A percentile compares a stretch with the other conserved stretches of the same genome.
phyloP scores from a whole-genome alignment of 257 asterid species.

The Cinchona pubescens region DNA sequence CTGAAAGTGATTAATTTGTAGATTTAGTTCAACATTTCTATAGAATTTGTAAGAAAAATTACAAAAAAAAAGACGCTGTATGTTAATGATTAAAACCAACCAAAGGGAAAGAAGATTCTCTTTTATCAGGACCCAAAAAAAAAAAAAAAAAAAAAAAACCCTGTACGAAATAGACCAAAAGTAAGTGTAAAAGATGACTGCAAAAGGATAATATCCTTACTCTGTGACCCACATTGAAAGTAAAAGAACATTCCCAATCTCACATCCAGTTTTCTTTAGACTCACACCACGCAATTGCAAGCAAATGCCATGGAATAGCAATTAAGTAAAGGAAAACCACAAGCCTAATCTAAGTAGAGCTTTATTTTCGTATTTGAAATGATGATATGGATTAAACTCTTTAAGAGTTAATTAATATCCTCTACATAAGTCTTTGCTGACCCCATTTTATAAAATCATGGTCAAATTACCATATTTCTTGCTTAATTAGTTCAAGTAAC shows the following conservation, averaged over 20 bases:
- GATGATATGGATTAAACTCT: not conserved
- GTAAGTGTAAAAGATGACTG: not conserved
- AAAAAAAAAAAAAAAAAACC: not conserved
- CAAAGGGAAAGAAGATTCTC: too few relatives aligned
- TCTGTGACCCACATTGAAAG: not conserved
- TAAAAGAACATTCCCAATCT: not conserved
- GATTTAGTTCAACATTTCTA: too few relatives aligned
- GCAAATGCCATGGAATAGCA: not conserved
- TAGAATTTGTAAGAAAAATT: too few relatives aligned
- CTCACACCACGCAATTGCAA: not conserved
- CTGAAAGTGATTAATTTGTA: too few relatives aligned
- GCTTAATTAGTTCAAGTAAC: not conserved
- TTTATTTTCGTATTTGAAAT: not conserved
- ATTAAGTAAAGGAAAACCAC: not conserved
- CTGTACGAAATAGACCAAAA: not conserved
- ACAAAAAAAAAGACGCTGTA: too few relatives aligned
- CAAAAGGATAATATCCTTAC: not conserved
- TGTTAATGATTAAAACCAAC: too few relatives aligned
- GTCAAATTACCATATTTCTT: not conserved
- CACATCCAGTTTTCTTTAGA: not conserved
- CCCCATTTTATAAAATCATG: not conserved
- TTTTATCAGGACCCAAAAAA: not conserved
- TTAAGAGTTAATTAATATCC: not conserved
- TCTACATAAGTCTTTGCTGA: not conserved
- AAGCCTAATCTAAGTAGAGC: not conserved